Percentiles rank a stretch among this genome's conserved stretches.
phyloP scores from a whole-genome alignment of 164 flowering plant genomes.

The Protea cynaroides region DNA sequence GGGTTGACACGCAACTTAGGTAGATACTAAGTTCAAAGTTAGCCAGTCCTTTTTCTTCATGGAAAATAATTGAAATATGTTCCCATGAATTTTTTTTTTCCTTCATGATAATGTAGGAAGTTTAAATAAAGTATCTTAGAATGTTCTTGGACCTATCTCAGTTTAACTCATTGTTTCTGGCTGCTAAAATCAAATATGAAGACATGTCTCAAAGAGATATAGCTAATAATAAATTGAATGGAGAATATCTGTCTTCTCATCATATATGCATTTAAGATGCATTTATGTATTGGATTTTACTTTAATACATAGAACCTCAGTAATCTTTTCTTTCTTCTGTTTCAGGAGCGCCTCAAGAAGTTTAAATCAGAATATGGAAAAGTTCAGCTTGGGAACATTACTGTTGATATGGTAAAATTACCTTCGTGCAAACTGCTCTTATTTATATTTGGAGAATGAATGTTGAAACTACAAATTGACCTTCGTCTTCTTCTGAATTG shows the following conservation, averaged over 20 bases:
- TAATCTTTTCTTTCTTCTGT: constrained; percentile 4
- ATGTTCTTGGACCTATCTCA: not conserved
- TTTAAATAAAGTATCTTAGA: not conserved
- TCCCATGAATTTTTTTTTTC: not conserved
- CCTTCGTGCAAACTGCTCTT: not conserved
- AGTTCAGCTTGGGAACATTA: constrained; percentile 85
- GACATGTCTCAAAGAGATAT: too few relatives aligned
- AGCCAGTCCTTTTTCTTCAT: not conserved
- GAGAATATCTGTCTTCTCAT: not conserved
- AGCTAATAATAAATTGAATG: too few relatives aligned
- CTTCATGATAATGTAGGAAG: not conserved
- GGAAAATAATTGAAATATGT: not conserved
- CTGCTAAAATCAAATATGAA: too few relatives aligned
- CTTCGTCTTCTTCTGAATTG: not conserved
- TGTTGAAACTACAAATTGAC: not conserved
- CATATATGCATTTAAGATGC: not conserved
- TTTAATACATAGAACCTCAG: constrained; percentile 2
- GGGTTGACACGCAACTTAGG: too few relatives aligned
- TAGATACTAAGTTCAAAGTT: not conserved
- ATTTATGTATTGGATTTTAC: not conserved
- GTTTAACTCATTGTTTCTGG: not conserved
- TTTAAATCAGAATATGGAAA: constrained; percentile 82
- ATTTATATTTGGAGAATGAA: not conserved
- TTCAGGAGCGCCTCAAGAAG: constrained; percentile 91
- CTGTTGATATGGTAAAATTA: constrained; percentile 82